Percentiles rank a stretch among this genome's conserved stretches.
phyloP scores from a whole-genome alignment of 179 eudicot genomes.

The Spinacia oleracea region DNA sequence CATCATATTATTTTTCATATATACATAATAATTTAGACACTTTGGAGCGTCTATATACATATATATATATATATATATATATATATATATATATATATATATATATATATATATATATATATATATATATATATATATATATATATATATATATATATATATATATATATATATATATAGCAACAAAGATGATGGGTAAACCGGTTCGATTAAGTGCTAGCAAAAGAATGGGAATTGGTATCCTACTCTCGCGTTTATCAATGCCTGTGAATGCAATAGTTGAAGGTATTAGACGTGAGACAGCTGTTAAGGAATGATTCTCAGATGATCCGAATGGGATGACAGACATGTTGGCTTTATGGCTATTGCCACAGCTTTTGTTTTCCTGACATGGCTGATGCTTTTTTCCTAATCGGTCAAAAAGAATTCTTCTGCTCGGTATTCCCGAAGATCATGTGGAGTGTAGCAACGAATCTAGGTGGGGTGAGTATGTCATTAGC shows the following conservation, averaged over 20 bases:
- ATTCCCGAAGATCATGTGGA: slow-evolving; percentile 47
- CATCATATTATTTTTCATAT: no score
- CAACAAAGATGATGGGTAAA: slow-evolving; percentile 29
- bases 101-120: no score
- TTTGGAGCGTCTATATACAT: no score
- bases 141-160: no score
- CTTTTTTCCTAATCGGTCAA: slow-evolving; percentile 34
- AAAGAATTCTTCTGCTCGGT: slow-evolving; percentile 48
- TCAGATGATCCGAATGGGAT: slow-evolving; percentile 15
- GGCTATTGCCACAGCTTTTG: slow-evolving; percentile 41
- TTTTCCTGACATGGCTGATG: slow-evolving; percentile 42
- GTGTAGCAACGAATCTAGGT: slow-evolving; percentile 36
- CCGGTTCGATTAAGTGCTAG: slow-evolving; percentile 28
- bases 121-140: no score
- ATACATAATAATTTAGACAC: no score
- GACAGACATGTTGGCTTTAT: slow-evolving; percentile 43
- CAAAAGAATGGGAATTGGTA: slow-evolving; percentile 51
- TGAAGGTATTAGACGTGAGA: slow-evolving; percentile 34
- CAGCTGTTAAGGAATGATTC: slow-evolving; percentile 28
- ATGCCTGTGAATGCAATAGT: slow-evolving; percentile 35
- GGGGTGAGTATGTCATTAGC: slow-evolving; percentile 33
- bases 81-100: no score
- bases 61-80: no score
- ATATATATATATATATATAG: no score
- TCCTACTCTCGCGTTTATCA: slow-evolving; percentile 31